Evolutionary conservation across 108 stramenopile genomes (phyloP).

Genomic region (Stephanodiscus triporus): DNA sequence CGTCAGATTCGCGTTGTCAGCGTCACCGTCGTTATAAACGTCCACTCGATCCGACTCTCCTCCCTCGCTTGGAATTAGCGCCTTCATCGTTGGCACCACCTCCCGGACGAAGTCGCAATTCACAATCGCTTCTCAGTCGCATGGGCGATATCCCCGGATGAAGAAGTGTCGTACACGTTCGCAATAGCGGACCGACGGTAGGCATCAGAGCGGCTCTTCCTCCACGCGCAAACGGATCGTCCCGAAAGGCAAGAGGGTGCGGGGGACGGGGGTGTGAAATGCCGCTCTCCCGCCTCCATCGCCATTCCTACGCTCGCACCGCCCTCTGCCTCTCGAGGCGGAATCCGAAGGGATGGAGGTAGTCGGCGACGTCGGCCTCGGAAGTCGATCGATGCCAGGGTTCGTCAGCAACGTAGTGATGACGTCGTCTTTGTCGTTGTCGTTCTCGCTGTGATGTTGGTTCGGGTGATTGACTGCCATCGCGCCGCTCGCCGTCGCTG

Average conservation of each 20-base stretch:
- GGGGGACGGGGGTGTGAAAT: background rate
- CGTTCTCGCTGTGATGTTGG: too few relatives aligned
- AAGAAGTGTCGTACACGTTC: constrained; percentile 35
- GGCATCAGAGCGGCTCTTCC: constrained; percentile 21
- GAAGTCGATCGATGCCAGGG: constrained; percentile 44
- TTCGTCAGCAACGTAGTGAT: constrained; percentile 36
- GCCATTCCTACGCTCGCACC: background rate
- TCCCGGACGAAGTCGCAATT: constrained; percentile 32
- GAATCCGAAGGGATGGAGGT: constrained; percentile 38
- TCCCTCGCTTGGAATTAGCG: constrained; percentile 3
- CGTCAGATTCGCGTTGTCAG: background rate
- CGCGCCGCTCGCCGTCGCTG: too few relatives aligned
- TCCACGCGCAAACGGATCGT: constrained; percentile 29
- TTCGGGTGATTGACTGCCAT: too few relatives aligned
- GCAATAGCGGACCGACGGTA: constrained; percentile 49
- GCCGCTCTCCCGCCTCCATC: background rate
- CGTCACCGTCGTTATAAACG: background rate
- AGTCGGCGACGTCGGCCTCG: constrained; percentile 36
- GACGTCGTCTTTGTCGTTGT: background rate
- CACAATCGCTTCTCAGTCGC: constrained; percentile 31
- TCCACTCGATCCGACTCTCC: background rate
- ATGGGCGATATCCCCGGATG: constrained; percentile 18
- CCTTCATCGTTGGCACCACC: constrained; percentile 6
- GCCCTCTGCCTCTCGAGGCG: background rate
- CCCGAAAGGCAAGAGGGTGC: background rate